Base-by-base conservation (phyloP, 352 stramenopile genomes). In the Pelagophyceae sp. region DNA sequence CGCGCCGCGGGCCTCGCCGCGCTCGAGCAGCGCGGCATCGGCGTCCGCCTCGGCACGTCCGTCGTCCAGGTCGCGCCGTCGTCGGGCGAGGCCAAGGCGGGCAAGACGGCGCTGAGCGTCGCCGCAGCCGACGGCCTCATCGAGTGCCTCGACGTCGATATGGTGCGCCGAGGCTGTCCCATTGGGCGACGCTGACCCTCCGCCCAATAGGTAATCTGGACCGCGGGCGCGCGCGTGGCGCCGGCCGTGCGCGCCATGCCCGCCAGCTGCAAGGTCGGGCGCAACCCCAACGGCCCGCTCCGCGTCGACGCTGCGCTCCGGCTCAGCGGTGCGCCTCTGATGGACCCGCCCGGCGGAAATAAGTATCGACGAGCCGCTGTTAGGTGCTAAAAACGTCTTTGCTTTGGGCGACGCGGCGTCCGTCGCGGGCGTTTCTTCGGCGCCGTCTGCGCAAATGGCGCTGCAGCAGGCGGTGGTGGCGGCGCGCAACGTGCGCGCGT, bases 391-490 rank as follows among this genome's bases (percentile, higher is more conserved):
- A 20, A 82, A 81, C 76, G 76, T 82, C 38, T 83, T 83, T 72
- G 82, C 80, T 11, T 67, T 85, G 38, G 82, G 82, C 58, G 82
- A 85, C 77, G 78, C 75, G 75, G 77, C 78, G 38, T 60, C 80
- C 61, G 65, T 65, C 45, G 38, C 61, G 20, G 72, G 58, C 72
- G 38, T 58, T 1, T 69, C 76, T 32, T 81, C 80, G 72, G 51
- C 76, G 33, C 78, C 60, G 20, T 83, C 80, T 33, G 82, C 82
- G 11, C 79, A 83, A 67, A 81, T 84, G 19, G 80, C 82, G 37
- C 83, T 85, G 38, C 80, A 85, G 77, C 79, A 83, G 79, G 80
- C 82, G 31, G 77, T 75, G 69, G 78, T 82, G 20, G 82, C 80
- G 29, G 69, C 78, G 15, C 79, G 72, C 72, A 85, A 85, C 72